A percentile compares a stretch with the other conserved stretches of the same genome.
These are phyloP conservation scores for Pouteria campechiana DNA, from an alignment of 179 eudicot species.

Conservation along the genomic window DNA sequence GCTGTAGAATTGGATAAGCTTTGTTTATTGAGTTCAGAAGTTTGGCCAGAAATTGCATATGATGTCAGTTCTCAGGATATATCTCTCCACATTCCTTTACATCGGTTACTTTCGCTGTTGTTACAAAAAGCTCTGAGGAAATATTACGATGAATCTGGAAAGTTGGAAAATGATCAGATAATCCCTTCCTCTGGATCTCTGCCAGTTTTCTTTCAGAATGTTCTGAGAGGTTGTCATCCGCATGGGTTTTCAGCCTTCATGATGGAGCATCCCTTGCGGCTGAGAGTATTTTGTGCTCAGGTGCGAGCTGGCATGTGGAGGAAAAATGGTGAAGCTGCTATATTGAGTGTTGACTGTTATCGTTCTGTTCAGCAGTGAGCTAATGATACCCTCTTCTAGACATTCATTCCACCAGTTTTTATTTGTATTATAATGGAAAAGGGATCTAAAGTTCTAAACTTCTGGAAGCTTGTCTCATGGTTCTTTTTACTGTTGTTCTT, in stretches of 20 bases:
- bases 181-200: too few relatives aligned
- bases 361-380: slow-evolving; percentile 85
- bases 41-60: slow-evolving; percentile 73
- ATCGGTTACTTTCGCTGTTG: slow-evolving; percentile 59
- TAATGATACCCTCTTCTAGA: too few relatives aligned
- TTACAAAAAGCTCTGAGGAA: slow-evolving; percentile 53
- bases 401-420: neutral
- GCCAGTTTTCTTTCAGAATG: slow-evolving; percentile 47
- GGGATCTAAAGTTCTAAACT: neutral
- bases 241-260: slow-evolving; percentile 75
- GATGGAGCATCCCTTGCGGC: slow-evolving; percentile 95
- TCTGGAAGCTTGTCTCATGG: too few relatives aligned
- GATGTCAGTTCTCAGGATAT: slow-evolving; percentile 83
- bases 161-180: too few relatives aligned
- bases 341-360: slow-evolving; percentile 62
- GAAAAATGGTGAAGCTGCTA: slow-evolving; percentile 85
- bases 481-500: too few relatives aligned
- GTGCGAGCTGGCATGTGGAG: slow-evolving; percentile 99
- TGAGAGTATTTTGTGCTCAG: slow-evolving; percentile 88
- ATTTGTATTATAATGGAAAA: neutral
- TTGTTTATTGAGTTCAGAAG: slow-evolving; percentile 46
- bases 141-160: slow-evolving; percentile 40
- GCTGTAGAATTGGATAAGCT: slow-evolving; percentile 34
- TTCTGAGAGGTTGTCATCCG: slow-evolving; percentile 77
- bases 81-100: slow-evolving; percentile 82